A percentile compares a stretch with the other conserved stretches of the same genome.
These are phyloP conservation scores for Fusarium hostae DNA, from an alignment of 2,329 filamentous ascomycete species.

Conservation along the genomic window DNA sequence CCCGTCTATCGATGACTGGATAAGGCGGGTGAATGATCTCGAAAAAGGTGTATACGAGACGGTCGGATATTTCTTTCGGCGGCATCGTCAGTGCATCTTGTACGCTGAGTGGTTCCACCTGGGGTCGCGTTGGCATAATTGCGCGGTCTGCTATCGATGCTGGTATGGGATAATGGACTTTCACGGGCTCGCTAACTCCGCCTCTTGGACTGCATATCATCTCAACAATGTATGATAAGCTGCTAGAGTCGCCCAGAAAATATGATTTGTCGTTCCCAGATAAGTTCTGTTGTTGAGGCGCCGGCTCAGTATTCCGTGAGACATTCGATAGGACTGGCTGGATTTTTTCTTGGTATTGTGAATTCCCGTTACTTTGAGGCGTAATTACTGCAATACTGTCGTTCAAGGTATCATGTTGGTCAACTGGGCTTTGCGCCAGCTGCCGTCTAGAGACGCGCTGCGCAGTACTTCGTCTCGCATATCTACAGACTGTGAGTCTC, in stretches of 20 bases:
- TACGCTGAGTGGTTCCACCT: slow-evolving; percentile 4
- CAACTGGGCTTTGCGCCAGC: neutral
- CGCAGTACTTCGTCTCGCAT: neutral
- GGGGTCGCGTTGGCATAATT: neutral
- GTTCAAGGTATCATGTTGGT: neutral
- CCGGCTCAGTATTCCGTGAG: fast-evolving
- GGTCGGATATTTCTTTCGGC: slow-evolving; percentile 9
- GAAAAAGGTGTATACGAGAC: slow-evolving; percentile 17
- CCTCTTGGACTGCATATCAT: slow-evolving; percentile 29
- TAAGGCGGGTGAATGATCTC: slow-evolving; percentile 21
- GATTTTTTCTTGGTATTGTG: fast-evolving
- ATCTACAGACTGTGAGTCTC: neutral
- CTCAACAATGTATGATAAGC: slow-evolving; percentile 35
- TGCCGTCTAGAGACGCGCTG: slow-evolving; percentile 10
- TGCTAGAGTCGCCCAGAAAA: slow-evolving; percentile 27
- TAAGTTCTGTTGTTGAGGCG: neutral
- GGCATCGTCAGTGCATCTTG: slow-evolving; percentile 25
- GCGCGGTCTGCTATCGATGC: slow-evolving; percentile 28
- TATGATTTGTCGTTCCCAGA: slow-evolving; percentile 2
- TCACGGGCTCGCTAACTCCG: slow-evolving; percentile 32
- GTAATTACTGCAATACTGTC: neutral
- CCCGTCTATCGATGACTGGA: slow-evolving; percentile 10
- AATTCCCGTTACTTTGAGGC: neutral
- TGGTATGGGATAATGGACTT: slow-evolving; percentile 36
- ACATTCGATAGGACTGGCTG: fast-evolving